phyloP scores from a whole-genome alignment of 2,329 filamentous ascomycete species.

The Massarina eburnea region DNA sequence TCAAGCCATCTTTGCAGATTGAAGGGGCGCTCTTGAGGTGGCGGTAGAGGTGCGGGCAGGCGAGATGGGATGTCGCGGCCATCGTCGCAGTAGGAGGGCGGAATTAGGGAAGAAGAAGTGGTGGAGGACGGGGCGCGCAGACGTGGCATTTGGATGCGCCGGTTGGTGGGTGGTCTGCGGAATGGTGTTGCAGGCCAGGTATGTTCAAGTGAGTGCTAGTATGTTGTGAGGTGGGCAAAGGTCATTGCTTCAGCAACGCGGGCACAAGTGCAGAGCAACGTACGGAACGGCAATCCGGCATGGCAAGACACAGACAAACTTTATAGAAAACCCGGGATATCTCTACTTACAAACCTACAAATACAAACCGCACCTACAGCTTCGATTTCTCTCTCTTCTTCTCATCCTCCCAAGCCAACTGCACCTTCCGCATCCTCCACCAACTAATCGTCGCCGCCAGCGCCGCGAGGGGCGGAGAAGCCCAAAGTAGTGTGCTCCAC shows the following conservation, averaged over 20 bases:
- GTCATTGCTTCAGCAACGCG: background rate
- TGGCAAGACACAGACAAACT: background rate
- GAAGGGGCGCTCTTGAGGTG: background rate
- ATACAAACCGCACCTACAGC: conserved; percentile 44
- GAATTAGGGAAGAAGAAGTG: conserved; percentile 18
- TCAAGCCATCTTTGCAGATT: conserved; percentile 16
- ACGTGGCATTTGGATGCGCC: conserved; percentile 1
- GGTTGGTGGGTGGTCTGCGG: background rate
- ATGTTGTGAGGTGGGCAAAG: too few species aligned
- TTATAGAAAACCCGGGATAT: background rate
- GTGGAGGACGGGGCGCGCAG: conserved; percentile 6
- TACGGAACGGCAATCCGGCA: too few species aligned
- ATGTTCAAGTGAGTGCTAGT: too few species aligned
- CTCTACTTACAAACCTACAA: background rate
- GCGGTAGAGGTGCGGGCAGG: conserved; percentile 7
- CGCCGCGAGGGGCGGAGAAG: conserved; percentile 75
- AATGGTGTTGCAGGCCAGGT: too few species aligned
- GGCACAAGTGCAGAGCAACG: background rate
- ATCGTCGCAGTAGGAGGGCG: conserved; percentile 29
- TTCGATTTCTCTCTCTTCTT: conserved; percentile 60
- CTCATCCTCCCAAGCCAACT: conserved; percentile 68
- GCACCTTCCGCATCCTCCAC: conserved; percentile 70
- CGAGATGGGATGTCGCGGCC: conserved; percentile 17
- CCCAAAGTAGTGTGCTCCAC: conserved; percentile 75
- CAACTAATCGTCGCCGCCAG: conserved; percentile 70